Conservation (phyloP, 768 basidiomycete species). For the Mycena galericulata region DNA sequence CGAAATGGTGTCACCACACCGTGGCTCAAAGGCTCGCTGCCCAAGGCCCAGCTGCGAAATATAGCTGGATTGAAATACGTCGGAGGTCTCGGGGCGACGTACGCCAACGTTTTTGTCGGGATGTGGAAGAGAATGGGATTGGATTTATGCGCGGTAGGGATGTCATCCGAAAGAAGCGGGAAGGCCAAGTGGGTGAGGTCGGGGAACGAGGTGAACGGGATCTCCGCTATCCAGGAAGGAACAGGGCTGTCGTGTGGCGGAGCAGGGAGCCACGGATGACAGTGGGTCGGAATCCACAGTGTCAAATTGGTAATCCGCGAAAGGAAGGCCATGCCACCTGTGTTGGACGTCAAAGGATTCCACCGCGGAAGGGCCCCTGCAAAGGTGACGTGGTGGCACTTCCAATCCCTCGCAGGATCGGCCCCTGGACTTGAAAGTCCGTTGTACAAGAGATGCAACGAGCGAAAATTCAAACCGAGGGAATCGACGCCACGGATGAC, state of each 20-base stretch:
- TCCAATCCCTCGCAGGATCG: constrained; percentile 36
- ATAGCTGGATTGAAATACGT: constrained; percentile 7
- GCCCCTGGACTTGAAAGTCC: constrained; percentile 37
- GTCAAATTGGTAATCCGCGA: constrained; percentile 52
- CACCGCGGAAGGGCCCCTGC: constrained; percentile 47
- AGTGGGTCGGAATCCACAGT: constrained; percentile 41
- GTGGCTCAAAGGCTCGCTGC: constrained; percentile 37
- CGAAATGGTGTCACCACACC: constrained; percentile 35
- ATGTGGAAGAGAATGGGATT: neutral
- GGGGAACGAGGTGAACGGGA: constrained; percentile 49
- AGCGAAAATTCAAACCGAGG: constrained; percentile 47
- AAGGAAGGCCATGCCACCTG: constrained; percentile 49
- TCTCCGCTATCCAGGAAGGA: constrained; percentile 38
- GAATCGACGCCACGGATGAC: constrained; percentile 45
- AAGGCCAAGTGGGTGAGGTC: constrained; percentile 50
- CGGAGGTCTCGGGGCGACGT: constrained; percentile 1
- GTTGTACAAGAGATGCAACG: constrained; percentile 51
- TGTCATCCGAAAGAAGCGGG: constrained; percentile 33
- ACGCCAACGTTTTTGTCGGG: constrained; percentile 18
- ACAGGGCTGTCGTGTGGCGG: neutral
- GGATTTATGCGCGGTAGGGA: neutral
- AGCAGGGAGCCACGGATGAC: constrained; percentile 5
- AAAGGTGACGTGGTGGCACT: constrained; percentile 47
- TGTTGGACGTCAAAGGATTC: constrained; percentile 45
- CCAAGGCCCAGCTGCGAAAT: constrained; percentile 40